Percentiles rank a stretch among this genome's conserved stretches.
These are phyloP conservation scores for Cryphonectria parasitica DNA, from an alignment of 2,329 filamentous ascomycete genomes.

Conservation along the genomic window DNA sequence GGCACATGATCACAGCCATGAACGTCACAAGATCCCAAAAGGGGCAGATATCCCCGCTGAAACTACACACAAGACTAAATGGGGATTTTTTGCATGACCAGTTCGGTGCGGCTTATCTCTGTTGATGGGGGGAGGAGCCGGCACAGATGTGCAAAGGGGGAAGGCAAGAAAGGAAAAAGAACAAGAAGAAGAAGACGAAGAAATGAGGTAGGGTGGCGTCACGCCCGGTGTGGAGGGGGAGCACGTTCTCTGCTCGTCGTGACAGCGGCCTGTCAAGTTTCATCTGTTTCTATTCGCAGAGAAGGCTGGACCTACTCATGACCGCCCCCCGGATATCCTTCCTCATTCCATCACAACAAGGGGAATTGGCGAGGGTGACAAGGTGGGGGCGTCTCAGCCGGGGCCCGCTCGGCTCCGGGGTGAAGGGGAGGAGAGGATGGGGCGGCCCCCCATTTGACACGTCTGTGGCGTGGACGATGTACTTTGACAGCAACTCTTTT, in stretches of 20 bases:
- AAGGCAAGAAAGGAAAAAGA: neutral
- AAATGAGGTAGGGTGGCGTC: neutral
- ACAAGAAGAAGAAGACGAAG: neutral
- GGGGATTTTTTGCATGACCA: neutral
- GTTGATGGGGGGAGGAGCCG: neutral
- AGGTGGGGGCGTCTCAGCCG: neutral
- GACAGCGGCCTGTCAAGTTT: neutral
- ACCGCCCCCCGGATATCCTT: neutral
- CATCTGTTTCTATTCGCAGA: conserved; percentile 9
- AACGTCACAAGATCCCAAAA: neutral
- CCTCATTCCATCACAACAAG: neutral
- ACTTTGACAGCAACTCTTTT: neutral
- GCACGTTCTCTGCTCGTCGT: neutral
- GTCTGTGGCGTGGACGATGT: neutral
- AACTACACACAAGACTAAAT: neutral
- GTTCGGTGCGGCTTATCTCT: neutral
- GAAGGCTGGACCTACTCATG: neutral
- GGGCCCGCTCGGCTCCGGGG: neutral
- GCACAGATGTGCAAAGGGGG: neutral
- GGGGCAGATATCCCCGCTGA: neutral
- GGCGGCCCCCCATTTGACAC: neutral
- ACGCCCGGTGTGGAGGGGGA: neutral
- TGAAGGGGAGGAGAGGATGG: neutral
- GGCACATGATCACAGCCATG: neutral
- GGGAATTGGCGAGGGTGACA: neutral